Conservation (phyloP, 139 green algal species). For the Eudorina sp. region DNA sequence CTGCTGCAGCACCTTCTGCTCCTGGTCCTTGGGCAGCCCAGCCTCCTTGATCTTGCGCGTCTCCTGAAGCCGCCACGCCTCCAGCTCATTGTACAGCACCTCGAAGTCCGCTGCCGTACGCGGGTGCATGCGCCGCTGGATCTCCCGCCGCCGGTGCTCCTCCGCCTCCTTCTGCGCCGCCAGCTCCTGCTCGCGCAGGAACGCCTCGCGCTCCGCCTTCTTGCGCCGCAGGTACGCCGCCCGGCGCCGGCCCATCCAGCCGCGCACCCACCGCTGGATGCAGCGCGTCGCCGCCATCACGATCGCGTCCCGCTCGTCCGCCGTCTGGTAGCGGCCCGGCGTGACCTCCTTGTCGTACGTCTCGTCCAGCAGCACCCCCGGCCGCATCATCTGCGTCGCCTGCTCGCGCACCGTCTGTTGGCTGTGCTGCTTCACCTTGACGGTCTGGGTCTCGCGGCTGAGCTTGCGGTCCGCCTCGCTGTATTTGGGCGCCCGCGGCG, state of each 20-base stretch:
- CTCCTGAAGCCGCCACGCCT: conserved; percentile 82
- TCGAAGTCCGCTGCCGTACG: conserved; percentile 83
- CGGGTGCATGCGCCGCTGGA: conserved; percentile 86
- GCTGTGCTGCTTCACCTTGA: conserved; percentile 52
- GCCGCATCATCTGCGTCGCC: conserved; percentile 83
- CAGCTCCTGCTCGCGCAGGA: conserved; percentile 61
- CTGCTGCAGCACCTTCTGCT: conserved; percentile 77
- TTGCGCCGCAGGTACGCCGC: conserved; percentile 59
- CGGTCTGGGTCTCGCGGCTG: conserved; percentile 78
- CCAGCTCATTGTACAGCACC: conserved; percentile 85
- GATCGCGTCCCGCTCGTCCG: conserved; percentile 64
- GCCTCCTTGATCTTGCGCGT: conserved; percentile 82
- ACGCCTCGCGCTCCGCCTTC: conserved; percentile 71
- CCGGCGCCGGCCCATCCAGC: conserved; percentile 69
- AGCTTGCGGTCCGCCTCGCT: conserved; percentile 64
- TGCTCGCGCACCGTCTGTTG: conserved; percentile 75
- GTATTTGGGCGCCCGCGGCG: conserved; percentile 63
- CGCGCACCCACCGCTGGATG: conserved; percentile 81
- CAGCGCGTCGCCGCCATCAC: conserved; percentile 56
- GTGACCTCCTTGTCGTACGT: conserved; percentile 66
- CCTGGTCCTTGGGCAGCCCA: conserved; percentile 69
- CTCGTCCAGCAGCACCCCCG: conserved; percentile 73
- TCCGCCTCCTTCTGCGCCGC: conserved; percentile 62
- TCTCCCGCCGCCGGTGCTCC: conserved; percentile 72
- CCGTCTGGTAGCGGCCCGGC: conserved; percentile 72